phyloP scores from a whole-genome alignment of 2,329 filamentous ascomycete genomes.

The Trichoderma lentiforme region DNA sequence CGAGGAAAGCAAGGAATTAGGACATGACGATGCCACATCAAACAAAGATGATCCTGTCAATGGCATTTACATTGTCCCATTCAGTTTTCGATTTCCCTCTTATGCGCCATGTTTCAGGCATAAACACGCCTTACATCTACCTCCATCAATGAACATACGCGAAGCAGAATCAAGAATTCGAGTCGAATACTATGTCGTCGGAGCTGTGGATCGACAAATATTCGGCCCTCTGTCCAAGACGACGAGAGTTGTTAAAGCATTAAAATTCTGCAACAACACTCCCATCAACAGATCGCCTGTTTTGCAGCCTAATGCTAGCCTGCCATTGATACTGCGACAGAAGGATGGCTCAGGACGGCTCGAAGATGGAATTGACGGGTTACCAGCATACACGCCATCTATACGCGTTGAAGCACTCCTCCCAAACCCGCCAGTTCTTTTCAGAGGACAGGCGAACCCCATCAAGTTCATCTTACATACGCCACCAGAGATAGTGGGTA shows the following conservation, averaged over 20 bases:
- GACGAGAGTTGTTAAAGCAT: neutral
- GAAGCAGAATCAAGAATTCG: neutral
- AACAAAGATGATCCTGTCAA: neutral
- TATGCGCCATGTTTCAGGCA: neutral
- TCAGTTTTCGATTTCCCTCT: neutral
- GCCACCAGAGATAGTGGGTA: neutral
- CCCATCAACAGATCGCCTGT: neutral
- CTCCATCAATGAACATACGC: neutral
- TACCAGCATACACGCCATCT: slow-evolving; percentile 3
- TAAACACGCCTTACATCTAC: neutral
- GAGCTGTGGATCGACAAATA: neutral
- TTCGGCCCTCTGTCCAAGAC: neutral
- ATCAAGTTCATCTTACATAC: neutral
- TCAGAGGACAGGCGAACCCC: neutral
- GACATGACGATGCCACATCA: neutral
- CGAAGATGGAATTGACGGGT: neutral
- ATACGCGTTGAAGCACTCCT: neutral
- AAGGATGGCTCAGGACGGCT: neutral
- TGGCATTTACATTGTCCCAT: neutral
- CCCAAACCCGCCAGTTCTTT: neutral
- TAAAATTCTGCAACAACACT: neutral
- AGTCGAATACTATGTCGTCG: neutral
- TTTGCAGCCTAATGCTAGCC: neutral
- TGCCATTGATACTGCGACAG: neutral
- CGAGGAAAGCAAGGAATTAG: neutral